Percentiles rank a stretch among this genome's conserved stretches.
Evolutionary conservation across 371 early-diverging fungal genomes (phyloP).

Genomic region (Mortierella sp.): DNA sequence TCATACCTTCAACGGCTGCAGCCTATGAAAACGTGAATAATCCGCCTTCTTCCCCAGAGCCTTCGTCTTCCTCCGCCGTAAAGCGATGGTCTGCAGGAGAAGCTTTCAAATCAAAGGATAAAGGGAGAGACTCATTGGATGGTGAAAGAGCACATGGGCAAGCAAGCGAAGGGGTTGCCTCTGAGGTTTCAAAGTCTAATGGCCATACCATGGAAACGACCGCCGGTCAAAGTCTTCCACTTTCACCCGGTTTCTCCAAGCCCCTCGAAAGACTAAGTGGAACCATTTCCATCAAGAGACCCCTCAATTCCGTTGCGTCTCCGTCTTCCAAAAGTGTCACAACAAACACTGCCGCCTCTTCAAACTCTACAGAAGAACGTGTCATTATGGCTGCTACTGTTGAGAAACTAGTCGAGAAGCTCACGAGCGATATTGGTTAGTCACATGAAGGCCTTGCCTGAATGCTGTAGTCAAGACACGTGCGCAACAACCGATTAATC

Average conservation of each 20-base stretch:
- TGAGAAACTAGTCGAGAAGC: slow-evolving; percentile 72
- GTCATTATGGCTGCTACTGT: slow-evolving; percentile 70
- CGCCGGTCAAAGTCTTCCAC: slow-evolving; percentile 1
- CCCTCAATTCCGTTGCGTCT: not conserved
- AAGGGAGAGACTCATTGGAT: slow-evolving; percentile 33
- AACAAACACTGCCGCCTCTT: too few relatives aligned
- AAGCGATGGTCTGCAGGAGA: slow-evolving; percentile 49
- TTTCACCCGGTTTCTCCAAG: slow-evolving; percentile 13
- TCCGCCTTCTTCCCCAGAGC: slow-evolving; percentile 7
- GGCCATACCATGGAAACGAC: not conserved
- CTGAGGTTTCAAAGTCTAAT: slow-evolving; percentile 2
- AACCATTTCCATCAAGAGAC: slow-evolving; percentile 6
- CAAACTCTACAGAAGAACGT: slow-evolving; percentile 22
- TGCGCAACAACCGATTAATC: not conserved
- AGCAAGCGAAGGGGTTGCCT: not conserved
- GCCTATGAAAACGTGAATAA: slow-evolving; percentile 7
- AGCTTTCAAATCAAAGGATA: slow-evolving; percentile 23
- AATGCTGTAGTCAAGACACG: too few relatives aligned
- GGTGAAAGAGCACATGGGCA: slow-evolving; percentile 16
- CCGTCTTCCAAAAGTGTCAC: slow-evolving; percentile 13
- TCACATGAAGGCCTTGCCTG: not conserved
- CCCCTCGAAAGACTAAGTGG: slow-evolving; percentile 15
- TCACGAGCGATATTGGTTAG: slow-evolving; percentile 73
- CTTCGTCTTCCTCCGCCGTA: slow-evolving; percentile 13
- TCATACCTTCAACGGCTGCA: slow-evolving; percentile 25